Base-by-base conservation (phyloP, 176 grass and related monocot species). In the Hordeum vulgare region DNA sequence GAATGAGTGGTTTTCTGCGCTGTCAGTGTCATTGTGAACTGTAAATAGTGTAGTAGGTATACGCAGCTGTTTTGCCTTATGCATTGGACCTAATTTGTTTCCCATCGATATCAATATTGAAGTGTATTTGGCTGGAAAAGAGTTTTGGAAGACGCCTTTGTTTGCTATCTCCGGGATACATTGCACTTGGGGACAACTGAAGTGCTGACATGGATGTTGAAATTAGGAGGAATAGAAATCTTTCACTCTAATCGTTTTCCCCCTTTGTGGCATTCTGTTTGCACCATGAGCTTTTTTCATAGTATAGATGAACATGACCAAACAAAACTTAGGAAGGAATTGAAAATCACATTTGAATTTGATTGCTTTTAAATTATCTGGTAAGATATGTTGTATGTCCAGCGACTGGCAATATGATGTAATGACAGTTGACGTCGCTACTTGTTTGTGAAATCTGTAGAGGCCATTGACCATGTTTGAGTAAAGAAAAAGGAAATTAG, bases 401-500 rank as follows among this genome's bases (percentile, higher is more conserved):
- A 36, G 72, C 11, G n/a, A 47, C 57, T 82, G 26, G 57, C 44
- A 73, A n/a, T 42, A 72, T 78, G 13, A 65, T 86, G 21, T 44
- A 63, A 47, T 7, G 54, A 54, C n/a, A 11, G 11, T 63, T 14
- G 29, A 21, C 57, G n/a, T 14, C 51, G 66, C 34, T 29, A 39
- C 6, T 51, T 28, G 1, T 76, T 47, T 28, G 31, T 70, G 18
- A 53, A 58, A 74, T 58, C n/a, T n/a, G 44, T 35, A 39, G 28
- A 9, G 36, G 42, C 7, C 80, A 73, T 66, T 78, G 59, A 51
- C 37, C 26, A 60, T 86, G 31, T 51, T 49, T 26, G 59, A 74
- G 42, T 79, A 79, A 49, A 78, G 63, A 65, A 73, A 82, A 67
- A 71, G 13, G 61, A 65, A 15, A 71, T 68, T 79, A 6, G 76